Evolutionary conservation across 106 monocot genomes (phyloP).

Genomic region (Dendrobium officinale): DNA sequence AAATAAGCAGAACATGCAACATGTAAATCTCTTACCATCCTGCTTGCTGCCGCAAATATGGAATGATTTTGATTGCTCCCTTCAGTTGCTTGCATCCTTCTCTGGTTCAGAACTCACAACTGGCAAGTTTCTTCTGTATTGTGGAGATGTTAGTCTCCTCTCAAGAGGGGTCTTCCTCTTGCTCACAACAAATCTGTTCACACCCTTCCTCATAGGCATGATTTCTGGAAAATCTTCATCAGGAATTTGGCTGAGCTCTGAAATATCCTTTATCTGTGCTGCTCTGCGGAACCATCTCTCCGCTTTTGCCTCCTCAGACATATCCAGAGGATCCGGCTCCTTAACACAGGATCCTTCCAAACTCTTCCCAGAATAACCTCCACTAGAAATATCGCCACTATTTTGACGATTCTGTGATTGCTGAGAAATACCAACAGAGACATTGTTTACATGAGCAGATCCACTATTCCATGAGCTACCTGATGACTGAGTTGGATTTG

Average conservation of each 20-base stretch:
- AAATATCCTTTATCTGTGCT: constrained; percentile 94
- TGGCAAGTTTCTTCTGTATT: constrained; percentile 78
- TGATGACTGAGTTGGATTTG: not conserved
- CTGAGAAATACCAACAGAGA: constrained; percentile 5
- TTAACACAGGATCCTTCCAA: constrained; percentile 87
- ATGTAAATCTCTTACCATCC: too few species aligned
- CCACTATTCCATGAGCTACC: not conserved
- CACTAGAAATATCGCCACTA: constrained; percentile 14
- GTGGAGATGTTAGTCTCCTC: constrained; percentile 79
- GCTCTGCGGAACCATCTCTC: constrained; percentile 93
- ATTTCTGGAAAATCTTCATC: constrained; percentile 97
- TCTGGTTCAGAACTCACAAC: constrained; percentile 59
- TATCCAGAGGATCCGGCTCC: constrained; percentile 88
- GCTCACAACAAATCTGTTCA: constrained; percentile 92
- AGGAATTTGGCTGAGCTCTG: constrained; percentile 83
- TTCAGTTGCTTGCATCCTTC: constrained; percentile 21
- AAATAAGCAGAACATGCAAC: not conserved
- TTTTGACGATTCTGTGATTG: constrained; percentile 4
- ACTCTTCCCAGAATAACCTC: constrained; percentile 54
- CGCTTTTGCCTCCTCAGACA: constrained; percentile 99
- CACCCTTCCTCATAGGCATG: constrained; percentile 98
- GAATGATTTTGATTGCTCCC: not conserved
- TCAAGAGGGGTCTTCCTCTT: constrained; percentile 95
- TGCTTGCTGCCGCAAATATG: not conserved
- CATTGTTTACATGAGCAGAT: not conserved